Percentiles rank a stretch among this genome's conserved stretches.
phyloP scores from a whole-genome alignment of 352 stramenopile genomes.

The Pilasporangium apinafurcum region DNA sequence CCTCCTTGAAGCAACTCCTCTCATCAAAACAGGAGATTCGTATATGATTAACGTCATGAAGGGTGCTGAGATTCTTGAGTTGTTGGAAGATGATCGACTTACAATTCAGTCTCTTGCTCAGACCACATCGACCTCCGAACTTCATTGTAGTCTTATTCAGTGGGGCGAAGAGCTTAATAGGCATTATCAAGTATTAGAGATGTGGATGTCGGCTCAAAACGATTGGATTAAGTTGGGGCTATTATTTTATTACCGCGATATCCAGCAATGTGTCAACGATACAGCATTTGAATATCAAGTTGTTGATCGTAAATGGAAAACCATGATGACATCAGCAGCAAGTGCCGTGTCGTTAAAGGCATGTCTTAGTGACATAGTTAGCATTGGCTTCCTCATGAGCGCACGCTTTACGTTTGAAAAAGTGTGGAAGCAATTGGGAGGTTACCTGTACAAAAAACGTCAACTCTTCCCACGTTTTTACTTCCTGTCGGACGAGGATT shows the following conservation, averaged over 20 bases:
- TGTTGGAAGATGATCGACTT: slow-evolving; percentile 49
- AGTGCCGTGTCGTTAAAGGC: slow-evolving; percentile 35
- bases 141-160: slow-evolving; percentile 31
- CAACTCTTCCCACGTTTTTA: slow-evolving; percentile 51
- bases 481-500: slow-evolving; percentile 57
- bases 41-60: slow-evolving; percentile 35
- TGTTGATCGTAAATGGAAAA: slow-evolving; percentile 61
- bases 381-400: slow-evolving; percentile 34
- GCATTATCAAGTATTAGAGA: slow-evolving; percentile 53
- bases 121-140: slow-evolving; percentile 20
- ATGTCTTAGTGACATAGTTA: slow-evolving; percentile 60
- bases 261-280: slow-evolving; percentile 49
- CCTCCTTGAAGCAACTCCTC: slow-evolving; percentile 24
- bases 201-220: slow-evolving; percentile 41
- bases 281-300: slow-evolving; percentile 54
- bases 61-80: slow-evolving; percentile 21
- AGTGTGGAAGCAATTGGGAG: slow-evolving; percentile 44
- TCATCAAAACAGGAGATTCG: slow-evolving; percentile 30
- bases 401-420: slow-evolving; percentile 36
- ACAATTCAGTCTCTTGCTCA: slow-evolving; percentile 53
- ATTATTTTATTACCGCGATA: slow-evolving; percentile 42
- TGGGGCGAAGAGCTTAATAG: slow-evolving; percentile 59
- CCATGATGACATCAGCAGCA: slow-evolving; percentile 56
- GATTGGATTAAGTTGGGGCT: slow-evolving; percentile 40
- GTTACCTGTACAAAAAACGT: slow-evolving; percentile 55